Evolutionary conservation across 805 yeast species (phyloP).

Genomic region (Candida peoriensis): DNA sequence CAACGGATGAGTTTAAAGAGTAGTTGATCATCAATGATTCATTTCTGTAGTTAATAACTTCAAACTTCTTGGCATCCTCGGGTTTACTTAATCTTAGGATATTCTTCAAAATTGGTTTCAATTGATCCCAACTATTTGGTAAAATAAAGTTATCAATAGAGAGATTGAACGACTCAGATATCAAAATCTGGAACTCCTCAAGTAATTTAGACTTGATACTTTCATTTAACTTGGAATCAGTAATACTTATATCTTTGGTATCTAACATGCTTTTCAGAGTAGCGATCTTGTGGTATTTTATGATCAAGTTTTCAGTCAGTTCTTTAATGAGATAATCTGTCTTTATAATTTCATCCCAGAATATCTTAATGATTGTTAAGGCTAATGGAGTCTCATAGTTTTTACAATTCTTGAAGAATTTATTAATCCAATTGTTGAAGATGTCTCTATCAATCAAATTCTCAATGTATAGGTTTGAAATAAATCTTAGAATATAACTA

Average conservation of each 20-base stretch:
- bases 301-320: slow-evolving; percentile 54
- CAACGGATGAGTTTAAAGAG: slow-evolving; percentile 18
- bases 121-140: slow-evolving; percentile 55
- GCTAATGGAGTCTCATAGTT: slow-evolving; percentile 40
- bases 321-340: slow-evolving; percentile 58
- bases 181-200: slow-evolving; percentile 22
- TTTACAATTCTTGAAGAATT: slow-evolving; percentile 40
- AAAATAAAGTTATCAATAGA: slow-evolving; percentile 54
- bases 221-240: slow-evolving; percentile 30
- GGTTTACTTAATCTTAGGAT: slow-evolving; percentile 30
- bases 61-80: slow-evolving; percentile 42
- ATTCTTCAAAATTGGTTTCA: slow-evolving; percentile 44
- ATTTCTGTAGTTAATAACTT: slow-evolving; percentile 59
- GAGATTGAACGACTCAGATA: slow-evolving; percentile 28
- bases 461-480: slow-evolving; percentile 65
- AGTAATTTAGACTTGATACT: slow-evolving; percentile 25
- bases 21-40: slow-evolving; percentile 61
- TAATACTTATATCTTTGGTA: slow-evolving; percentile 30
- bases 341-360: slow-evolving; percentile 65
- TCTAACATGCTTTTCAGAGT: slow-evolving; percentile 29
- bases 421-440: slow-evolving; percentile 61
- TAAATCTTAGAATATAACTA: slow-evolving; percentile 53
- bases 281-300: slow-evolving; percentile 37
- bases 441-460: slow-evolving; percentile 55
- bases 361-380: slow-evolving; percentile 52